A percentile compares a stretch with the other conserved stretches of the same genome.
These are phyloP conservation scores for Nitzschia putrida DNA, from an alignment of 108 stramenopile species.

Conservation along the genomic window DNA sequence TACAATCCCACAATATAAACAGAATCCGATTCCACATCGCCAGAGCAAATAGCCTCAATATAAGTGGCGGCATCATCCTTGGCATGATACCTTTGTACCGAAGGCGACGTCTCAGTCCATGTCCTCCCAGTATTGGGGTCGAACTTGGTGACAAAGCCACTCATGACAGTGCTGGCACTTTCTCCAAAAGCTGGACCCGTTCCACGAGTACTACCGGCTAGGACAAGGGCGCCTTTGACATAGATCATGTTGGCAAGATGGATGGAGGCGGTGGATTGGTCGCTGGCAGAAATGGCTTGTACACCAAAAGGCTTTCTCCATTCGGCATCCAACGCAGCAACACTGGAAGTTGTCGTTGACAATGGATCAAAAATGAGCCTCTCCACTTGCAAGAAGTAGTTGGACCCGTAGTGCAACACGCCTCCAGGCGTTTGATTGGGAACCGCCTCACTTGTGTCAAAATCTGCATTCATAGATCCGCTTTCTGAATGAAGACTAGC, in stretches of 20 bases:
- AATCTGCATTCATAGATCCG: not conserved
- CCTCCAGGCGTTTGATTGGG: constrained; percentile 35
- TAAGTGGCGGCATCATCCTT: constrained; percentile 12
- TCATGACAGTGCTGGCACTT: not conserved
- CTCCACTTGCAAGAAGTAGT: constrained; percentile 26
- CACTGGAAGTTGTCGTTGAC: not conserved
- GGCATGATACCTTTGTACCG: constrained; percentile 4
- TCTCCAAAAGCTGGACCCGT: constrained; percentile 20
- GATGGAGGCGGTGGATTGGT: constrained; percentile 8
- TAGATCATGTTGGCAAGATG: constrained; percentile 21
- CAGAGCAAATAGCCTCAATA: constrained; percentile 27
- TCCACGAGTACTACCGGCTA: constrained; percentile 26
- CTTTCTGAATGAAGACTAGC: constrained; percentile 17
- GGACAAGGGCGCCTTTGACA: not conserved
- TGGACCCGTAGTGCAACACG: constrained; percentile 23
- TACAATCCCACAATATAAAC: constrained; percentile 25
- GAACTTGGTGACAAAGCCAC: constrained; percentile 31
- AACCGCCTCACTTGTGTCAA: not conserved
- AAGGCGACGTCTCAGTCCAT: not conserved
- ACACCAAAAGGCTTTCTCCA: constrained; percentile 37
- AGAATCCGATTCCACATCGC: not conserved
- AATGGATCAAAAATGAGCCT: constrained; percentile 12
- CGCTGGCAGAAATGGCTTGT: not conserved
- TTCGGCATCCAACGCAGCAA: not conserved
- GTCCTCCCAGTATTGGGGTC: constrained; percentile 10